Base-by-base conservation (phyloP, 2,329 filamentous ascomycete species). In the Orbilia brochopaga region DNA sequence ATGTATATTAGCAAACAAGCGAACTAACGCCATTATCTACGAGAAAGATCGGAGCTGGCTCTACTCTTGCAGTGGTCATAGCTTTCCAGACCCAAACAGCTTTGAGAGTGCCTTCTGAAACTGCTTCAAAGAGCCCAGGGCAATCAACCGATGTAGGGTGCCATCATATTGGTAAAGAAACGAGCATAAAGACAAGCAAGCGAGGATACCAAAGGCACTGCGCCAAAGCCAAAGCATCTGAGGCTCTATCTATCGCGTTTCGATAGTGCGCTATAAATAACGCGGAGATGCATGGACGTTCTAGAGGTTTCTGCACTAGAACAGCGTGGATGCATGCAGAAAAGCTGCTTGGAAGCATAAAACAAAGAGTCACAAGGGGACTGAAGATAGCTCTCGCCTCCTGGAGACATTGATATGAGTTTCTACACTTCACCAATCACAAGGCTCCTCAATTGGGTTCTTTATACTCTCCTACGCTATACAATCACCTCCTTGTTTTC, bases 81-180 rank as follows among this genome's bases (percentile, higher is more conserved):
- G 19, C n/a, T 19, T 8, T 27, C 19, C 11, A 44, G 44, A 42
- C 10, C 32, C 21, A 35, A 62, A 42, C 21, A 59, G 54, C 66
- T 59, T 60, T 70, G 59, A 51, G 32, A 23, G 23, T 35, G n/a
- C n/a, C 10, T 37, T 63, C 53, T 57, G 59, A 70, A 70, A 70
- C 59, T 51, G 48, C 64, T 21, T 70, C 53, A 70, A 64, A 64
- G 66, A 30, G 42, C 30, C 17, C 27, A n/a, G 50, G 40, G 65
- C 66, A 70, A 62, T 62, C 50, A 46, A 15, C 54, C 21, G 24
- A 21, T 32, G 27, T 32, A 8, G 8, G 27, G 8, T 32, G 3
- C 27, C 27, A 32, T 8, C 4, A 8, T 8, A 23, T 17, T 32
- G 21, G 52, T 19, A 52, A 54, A 40, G 23, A 50, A 42, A 56